A percentile compares a stretch with the other conserved stretches of the same genome.
Evolutionary conservation across 305 asterid genomes (phyloP).

Genomic region (Salvia sclarea): DNA sequence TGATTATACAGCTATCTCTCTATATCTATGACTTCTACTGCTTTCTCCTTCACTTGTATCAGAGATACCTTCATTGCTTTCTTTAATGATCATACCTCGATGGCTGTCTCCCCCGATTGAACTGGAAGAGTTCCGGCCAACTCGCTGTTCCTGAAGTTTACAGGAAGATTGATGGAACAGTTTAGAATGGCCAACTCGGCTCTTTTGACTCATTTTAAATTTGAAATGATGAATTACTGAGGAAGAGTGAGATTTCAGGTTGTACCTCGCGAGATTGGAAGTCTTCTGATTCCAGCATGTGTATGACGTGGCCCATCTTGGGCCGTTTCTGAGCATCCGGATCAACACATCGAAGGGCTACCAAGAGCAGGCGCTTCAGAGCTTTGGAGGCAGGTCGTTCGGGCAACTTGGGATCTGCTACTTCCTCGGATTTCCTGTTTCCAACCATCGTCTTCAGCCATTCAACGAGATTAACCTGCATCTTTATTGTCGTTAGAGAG

Average conservation of each 20-base stretch:
- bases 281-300: constrained; percentile 56
- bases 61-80: constrained; percentile 41
- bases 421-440: constrained; percentile 43
- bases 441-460: constrained; percentile 58
- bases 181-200: not conserved
- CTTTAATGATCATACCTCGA: constrained; percentile 41
- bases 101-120: constrained; percentile 45
- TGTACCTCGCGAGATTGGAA: constrained; percentile 43
- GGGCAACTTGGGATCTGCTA: constrained; percentile 52
- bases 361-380: constrained; percentile 48
- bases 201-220: not conserved
- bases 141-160: constrained; percentile 52
- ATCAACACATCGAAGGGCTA: constrained; percentile 56
- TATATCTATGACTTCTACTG: constrained; percentile 43
- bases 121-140: constrained; percentile 47
- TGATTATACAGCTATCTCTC: constrained; percentile 38
- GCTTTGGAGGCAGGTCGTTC: constrained; percentile 44
- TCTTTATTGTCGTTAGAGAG: constrained; percentile 10
- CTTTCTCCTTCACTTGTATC: constrained; percentile 53
- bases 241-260: constrained; percentile 9
- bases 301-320: constrained; percentile 52
- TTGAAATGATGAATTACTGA: not conserved
- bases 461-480: constrained; percentile 48
- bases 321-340: constrained; percentile 60
- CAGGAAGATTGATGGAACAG: not conserved